Conservation (phyloP, 768 basidiomycete genomes). For the Rubroboletus satanas region DNA sequence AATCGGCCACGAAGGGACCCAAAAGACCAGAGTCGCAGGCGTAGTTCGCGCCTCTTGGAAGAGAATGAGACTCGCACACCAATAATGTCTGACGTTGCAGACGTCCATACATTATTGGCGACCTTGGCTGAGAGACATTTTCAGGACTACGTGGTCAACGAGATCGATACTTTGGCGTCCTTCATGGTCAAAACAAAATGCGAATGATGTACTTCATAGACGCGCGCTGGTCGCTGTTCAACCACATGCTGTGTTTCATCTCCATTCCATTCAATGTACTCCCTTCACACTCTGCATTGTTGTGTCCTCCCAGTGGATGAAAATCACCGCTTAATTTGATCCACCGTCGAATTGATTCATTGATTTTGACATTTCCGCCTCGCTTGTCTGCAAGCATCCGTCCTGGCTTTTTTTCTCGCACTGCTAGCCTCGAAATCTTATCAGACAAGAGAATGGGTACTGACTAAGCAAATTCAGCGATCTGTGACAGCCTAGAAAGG, state of each 20-base stretch:
- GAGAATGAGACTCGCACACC: conserved; percentile 58
- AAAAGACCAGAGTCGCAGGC: conserved; percentile 53
- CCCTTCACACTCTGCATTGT: conserved; percentile 3
- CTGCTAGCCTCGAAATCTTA: conserved; percentile 21
- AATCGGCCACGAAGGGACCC: conserved; percentile 71
- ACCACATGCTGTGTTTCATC: conserved; percentile 6
- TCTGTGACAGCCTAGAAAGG: conserved; percentile 11
- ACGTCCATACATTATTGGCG: conserved; percentile 65
- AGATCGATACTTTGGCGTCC: conserved; percentile 76
- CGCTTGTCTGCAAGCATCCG: not conserved
- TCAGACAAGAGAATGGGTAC: conserved; percentile 11
- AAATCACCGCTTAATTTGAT: not conserved
- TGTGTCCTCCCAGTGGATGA: not conserved
- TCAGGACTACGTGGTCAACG: conserved; percentile 55
- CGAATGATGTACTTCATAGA: conserved; percentile 33
- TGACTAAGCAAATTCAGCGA: conserved; percentile 18
- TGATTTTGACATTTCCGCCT: not conserved
- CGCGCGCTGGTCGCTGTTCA: conserved; percentile 17
- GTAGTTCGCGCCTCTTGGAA: conserved; percentile 71
- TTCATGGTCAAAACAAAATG: conserved; percentile 73
- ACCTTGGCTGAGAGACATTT: conserved; percentile 72
- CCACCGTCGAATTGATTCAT: not conserved
- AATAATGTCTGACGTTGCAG: conserved; percentile 65
- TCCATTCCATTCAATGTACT: conserved; percentile 15
- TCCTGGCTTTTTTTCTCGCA: not conserved